Conservation (phyloP, 108 stramenopile genomes). For the Cyclotella atomus region DNA sequence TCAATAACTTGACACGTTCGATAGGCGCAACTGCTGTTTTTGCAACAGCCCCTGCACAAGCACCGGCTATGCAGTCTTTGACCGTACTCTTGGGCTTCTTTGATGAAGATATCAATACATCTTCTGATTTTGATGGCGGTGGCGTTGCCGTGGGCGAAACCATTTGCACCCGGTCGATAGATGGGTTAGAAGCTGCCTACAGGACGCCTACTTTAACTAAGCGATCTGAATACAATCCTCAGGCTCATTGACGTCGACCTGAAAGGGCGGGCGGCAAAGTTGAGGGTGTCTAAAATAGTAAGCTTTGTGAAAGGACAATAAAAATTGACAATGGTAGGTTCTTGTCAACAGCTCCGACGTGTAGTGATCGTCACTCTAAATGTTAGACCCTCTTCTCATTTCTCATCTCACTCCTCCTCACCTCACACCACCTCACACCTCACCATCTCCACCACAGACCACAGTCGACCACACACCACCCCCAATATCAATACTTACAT, state of each 20-base stretch:
- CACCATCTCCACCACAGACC: background rate
- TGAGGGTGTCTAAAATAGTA: too few relatives aligned
- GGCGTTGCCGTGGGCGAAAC: background rate
- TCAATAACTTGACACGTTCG: slow-evolving; percentile 97
- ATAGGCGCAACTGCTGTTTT: slow-evolving; percentile 95
- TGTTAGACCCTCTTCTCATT: background rate
- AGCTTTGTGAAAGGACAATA: too few relatives aligned
- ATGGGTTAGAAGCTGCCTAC: too few relatives aligned
- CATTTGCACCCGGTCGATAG: background rate
- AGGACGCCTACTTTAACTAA: too few relatives aligned
- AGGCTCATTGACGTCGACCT: too few relatives aligned
- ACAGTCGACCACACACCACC: background rate
- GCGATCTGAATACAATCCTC: too few relatives aligned
- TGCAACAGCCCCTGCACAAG: slow-evolving; percentile 80
- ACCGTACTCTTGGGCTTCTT: slow-evolving; percentile 28
- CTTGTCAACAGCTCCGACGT: too few relatives aligned
- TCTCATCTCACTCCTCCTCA: background rate
- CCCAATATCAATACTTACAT: background rate
- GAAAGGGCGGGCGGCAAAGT: too few relatives aligned
- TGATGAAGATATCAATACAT: too few relatives aligned
- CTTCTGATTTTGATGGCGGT: slow-evolving; percentile 18
- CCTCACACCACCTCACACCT: background rate
- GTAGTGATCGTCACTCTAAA: background rate
- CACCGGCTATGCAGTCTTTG: slow-evolving; percentile 82
- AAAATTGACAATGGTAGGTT: too few relatives aligned